phyloP scores from a whole-genome alignment of 139 green algal species.

The Chlamydomonas incerta region DNA sequence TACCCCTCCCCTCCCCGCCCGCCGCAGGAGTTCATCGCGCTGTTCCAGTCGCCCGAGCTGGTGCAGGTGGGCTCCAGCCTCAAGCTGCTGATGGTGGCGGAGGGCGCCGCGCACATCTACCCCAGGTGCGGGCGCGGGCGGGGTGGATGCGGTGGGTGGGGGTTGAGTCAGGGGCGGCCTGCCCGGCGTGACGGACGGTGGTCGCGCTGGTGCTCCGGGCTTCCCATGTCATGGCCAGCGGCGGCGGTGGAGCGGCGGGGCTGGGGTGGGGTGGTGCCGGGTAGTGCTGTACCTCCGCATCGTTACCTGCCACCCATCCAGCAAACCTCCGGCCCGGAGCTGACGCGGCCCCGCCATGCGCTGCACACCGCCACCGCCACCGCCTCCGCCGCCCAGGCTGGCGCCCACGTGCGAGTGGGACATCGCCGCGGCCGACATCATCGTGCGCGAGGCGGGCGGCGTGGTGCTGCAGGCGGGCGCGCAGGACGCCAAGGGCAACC shows the following conservation, averaged over 20 bases:
- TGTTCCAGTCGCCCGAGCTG: conserved; percentile 77
- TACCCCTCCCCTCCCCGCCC: too few relatives aligned
- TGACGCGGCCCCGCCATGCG: too few relatives aligned
- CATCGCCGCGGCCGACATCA: conserved; percentile 86
- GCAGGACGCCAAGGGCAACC: conserved; percentile 79
- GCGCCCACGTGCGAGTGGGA: conserved; percentile 86
- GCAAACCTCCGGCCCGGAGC: too few relatives aligned
- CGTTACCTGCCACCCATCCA: too few relatives aligned
- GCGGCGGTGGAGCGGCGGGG: too few relatives aligned
- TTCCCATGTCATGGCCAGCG: too few relatives aligned
- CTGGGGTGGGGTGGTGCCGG: too few relatives aligned
- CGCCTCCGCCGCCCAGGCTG: conserved; percentile 36
- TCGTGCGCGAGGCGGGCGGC: conserved; percentile 88
- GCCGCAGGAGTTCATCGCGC: conserved; percentile 72
- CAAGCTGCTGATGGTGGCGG: conserved; percentile 91
- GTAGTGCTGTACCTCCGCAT: too few relatives aligned
- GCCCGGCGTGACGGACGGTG: too few relatives aligned
- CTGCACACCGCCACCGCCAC: too few relatives aligned
- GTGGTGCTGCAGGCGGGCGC: conserved; percentile 80
- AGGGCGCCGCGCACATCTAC: conserved; percentile 87
- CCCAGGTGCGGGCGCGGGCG: conserved; percentile 52
- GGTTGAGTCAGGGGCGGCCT: too few relatives aligned
- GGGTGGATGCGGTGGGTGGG: not conserved
- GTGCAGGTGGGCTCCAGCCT: conserved; percentile 80
- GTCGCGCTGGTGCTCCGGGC: too few relatives aligned